Percentiles rank a stretch among this genome's conserved stretches.
phyloP scores from a whole-genome alignment of 1,284 basidiomycete genomes.

The Cutaneotrichosporon cyanovorans region DNA sequence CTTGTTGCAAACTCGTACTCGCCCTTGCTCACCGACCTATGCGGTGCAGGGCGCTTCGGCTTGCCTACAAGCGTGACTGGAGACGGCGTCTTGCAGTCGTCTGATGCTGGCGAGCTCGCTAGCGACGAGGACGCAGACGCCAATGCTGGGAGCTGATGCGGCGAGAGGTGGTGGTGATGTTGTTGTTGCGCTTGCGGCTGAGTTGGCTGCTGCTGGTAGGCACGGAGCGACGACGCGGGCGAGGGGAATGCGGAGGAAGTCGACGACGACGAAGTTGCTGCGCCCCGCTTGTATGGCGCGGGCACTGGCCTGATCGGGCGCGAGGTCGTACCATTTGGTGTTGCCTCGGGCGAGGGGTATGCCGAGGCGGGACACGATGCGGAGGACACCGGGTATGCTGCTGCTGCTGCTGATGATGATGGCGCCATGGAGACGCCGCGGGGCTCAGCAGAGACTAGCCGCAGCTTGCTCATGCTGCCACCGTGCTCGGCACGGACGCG shows the following conservation, averaged over 20 bases:
- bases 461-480: too few relatives aligned
- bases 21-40: slow-evolving; percentile 6
- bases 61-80: slow-evolving; percentile 29
- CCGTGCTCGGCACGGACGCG: slow-evolving; percentile 32
- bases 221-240: slow-evolving; percentile 11
- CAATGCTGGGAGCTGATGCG: slow-evolving; percentile 32
- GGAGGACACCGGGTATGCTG: too few relatives aligned
- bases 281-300: slow-evolving; percentile 18
- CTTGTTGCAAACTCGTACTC: slow-evolving; percentile 10
- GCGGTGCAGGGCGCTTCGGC: slow-evolving; percentile 10
- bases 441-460: neutral
- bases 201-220: slow-evolving; percentile 13
- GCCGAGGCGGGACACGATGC: slow-evolving; percentile 10
- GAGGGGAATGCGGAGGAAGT: slow-evolving; percentile 13
- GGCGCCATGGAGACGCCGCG: slow-evolving; percentile 5
- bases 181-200: slow-evolving; percentile 25
- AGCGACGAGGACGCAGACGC: slow-evolving; percentile 37
- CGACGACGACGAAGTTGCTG: neutral
- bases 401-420: too few relatives aligned
- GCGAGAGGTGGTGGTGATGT: slow-evolving; percentile 20
- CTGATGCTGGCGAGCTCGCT: slow-evolving; percentile 38
- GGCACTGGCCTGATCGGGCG: slow-evolving; percentile 33
- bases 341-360: slow-evolving; percentile 43
- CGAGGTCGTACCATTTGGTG: slow-evolving; percentile 30
- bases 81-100: slow-evolving; percentile 44